phyloP scores from a whole-genome alignment of 176 grass and related monocot genomes.

The Eleusine indica region DNA sequence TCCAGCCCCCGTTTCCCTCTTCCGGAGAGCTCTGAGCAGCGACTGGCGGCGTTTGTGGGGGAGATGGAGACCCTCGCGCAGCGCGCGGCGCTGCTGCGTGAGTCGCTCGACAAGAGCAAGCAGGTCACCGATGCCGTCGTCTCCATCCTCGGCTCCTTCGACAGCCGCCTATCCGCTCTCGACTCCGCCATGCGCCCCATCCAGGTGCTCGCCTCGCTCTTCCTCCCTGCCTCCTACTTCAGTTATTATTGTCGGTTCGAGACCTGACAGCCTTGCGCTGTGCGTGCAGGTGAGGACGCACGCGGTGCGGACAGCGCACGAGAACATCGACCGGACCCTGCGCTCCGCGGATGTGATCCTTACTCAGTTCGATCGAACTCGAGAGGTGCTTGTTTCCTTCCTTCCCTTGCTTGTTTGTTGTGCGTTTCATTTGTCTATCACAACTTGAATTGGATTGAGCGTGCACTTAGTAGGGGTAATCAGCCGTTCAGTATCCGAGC shows the following conservation, averaged over 20 bases:
- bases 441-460: not conserved
- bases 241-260: not conserved
- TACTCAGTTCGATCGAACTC: conserved; percentile 76
- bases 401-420: not conserved
- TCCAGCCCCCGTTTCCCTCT: conserved; percentile 9
- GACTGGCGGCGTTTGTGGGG: not conserved
- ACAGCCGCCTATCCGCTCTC: conserved; percentile 83
- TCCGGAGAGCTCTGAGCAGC: not conserved
- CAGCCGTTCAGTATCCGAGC: not conserved
- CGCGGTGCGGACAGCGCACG: conserved; percentile 85
- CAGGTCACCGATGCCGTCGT: conserved; percentile 70
- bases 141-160: conserved; percentile 92
- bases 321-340: conserved; percentile 96
- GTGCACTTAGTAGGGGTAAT: not conserved
- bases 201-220: conserved; percentile 40
- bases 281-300: conserved; percentile 61
- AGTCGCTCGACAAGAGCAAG: conserved; percentile 75
- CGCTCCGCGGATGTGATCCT: conserved; percentile 92
- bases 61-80: conserved; percentile 72
- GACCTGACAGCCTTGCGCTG: not conserved
- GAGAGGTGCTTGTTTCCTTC: conserved; percentile 55
- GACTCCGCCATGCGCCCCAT: conserved; percentile 96
- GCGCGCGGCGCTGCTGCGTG: conserved; percentile 71
- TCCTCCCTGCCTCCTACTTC: not conserved
- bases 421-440: not conserved